A percentile compares a stretch with the other conserved stretches of the same genome.
Conservation (phyloP, 148 eudicot species). For the Diospyros lotus region DNA sequence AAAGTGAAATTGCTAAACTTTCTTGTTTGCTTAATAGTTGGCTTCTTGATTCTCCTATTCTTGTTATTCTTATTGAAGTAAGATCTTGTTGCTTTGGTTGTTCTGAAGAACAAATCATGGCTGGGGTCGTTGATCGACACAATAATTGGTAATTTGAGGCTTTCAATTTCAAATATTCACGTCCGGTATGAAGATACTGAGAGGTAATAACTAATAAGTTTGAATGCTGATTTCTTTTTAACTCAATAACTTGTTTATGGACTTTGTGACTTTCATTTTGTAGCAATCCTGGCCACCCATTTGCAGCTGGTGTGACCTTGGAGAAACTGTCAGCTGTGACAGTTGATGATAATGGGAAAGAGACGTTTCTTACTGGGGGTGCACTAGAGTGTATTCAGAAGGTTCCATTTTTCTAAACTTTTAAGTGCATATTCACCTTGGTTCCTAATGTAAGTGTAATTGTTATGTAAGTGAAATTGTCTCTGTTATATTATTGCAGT, state of each 20-base stretch:
- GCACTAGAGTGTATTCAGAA: constrained; percentile 80
- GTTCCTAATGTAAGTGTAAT: neutral
- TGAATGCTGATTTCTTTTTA: constrained; percentile 5
- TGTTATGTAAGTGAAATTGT: neutral
- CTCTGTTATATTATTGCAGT: neutral
- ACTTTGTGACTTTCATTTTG: constrained; percentile 24
- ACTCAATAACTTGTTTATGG: constrained; percentile 3
- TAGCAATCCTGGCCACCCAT: constrained; percentile 89
- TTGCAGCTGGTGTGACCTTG: constrained; percentile 92
- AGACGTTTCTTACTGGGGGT: constrained; percentile 88
- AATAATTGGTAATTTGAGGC: constrained; percentile 91
- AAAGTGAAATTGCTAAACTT: neutral
- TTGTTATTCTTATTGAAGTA: constrained; percentile 11
- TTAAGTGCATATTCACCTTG: neutral
- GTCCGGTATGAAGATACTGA: constrained; percentile 97
- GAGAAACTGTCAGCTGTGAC: constrained; percentile 90
- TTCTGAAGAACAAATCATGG: constrained; percentile 83
- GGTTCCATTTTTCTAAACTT: constrained; percentile 33
- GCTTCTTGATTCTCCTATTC: neutral
- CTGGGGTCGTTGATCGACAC: constrained; percentile 87
- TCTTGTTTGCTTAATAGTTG: neutral
- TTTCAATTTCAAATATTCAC: constrained; percentile 95
- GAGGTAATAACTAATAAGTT: constrained; percentile 64
- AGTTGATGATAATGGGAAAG: constrained; percentile 82
- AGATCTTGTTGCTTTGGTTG: constrained; percentile 15